Evolutionary conservation across 768 basidiomycete species (phyloP), one percentile per base, ranked within the genome.

Genomic region (Mycena epipterygia): DNA sequence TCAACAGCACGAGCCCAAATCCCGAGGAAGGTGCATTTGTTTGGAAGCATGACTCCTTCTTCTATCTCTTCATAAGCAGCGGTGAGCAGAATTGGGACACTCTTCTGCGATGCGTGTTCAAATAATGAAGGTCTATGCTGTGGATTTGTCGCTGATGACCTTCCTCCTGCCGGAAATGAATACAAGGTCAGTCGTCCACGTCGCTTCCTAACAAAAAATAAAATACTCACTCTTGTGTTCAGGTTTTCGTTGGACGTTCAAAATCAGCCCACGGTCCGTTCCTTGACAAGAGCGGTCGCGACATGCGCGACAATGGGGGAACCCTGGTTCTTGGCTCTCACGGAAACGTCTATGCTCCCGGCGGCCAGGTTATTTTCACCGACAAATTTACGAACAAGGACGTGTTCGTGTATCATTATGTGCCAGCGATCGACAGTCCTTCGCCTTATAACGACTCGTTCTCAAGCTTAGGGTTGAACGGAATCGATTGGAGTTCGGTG

Each of bases 351-450:
- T 71, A 71, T 25, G 70, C 70, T 19, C 70, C 70, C 5, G 70
- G 70, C n/a, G 70, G 70, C 13, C 70, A 71, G 23, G 59, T 62
- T 16, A 67, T 71, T 33, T 71, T 71, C 58, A 67, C 70, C 6
- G 70, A 71, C 19, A 39, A 55, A 35, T 56, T 48, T 12, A 65
- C 44, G 11, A 41, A 51, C 16, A 66, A 42, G 51, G 70, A 71
- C 25, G 70, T 71, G 16, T 66, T 71, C 12, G 70, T 71, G 21
- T 71, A 71, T 51, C 70, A 71, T 29, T 71, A 71, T 33, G 70
- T 71, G 33, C 70, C 70, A 2, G 69, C 51, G 17, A 44, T 66
- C 16, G 59, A 66, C 17, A 71, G 69, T 29, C 69, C 69, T 11
- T 44, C 57, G 9, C 69, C 69, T 13, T 70, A 17, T 58, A 55